Percentiles rank a stretch among this genome's conserved stretches.
Evolutionary conservation across 441 rosid genomes (phyloP).

Genomic region (Corymbia calophylla): DNA sequence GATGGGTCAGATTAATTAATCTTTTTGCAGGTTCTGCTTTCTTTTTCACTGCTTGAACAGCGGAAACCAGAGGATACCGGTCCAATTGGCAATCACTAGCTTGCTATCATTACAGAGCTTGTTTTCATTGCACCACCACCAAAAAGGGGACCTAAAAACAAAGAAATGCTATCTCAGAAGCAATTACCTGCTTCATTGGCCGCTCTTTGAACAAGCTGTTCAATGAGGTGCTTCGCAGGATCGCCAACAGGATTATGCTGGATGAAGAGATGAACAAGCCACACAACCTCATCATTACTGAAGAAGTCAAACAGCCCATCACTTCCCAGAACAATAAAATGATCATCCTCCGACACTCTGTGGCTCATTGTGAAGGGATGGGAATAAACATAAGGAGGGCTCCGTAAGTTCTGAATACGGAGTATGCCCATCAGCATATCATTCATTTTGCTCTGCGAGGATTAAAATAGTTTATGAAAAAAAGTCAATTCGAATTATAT

Average conservation of each 20-base stretch:
- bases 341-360: slow-evolving; percentile 2
- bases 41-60: background rate
- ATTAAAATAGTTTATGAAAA: background rate
- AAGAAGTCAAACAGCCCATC: slow-evolving; percentile 15
- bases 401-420: background rate
- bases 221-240: slow-evolving; percentile 10
- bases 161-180: background rate
- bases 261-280: slow-evolving; percentile 7
- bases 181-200: slow-evolving; percentile 4
- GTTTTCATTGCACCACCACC: background rate
- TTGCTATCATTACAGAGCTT: background rate
- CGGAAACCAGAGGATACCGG: background rate
- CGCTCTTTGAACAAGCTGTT: slow-evolving; percentile 2
- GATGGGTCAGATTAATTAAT: background rate
- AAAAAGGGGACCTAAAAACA: background rate
- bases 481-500: background rate
- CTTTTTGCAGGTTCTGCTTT: background rate
- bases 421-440: slow-evolving; percentile 18
- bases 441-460: slow-evolving; percentile 7
- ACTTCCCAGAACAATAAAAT: slow-evolving; percentile 6
- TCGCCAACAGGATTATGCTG: slow-evolving; percentile 5
- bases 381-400: slow-evolving; percentile 13
- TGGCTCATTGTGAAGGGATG: slow-evolving; percentile 8
- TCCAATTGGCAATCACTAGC: background rate
- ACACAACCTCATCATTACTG: slow-evolving; percentile 1